Evolutionary conservation across 2,329 filamentous ascomycete genomes (phyloP).

Genomic region (Capronia americana): DNA sequence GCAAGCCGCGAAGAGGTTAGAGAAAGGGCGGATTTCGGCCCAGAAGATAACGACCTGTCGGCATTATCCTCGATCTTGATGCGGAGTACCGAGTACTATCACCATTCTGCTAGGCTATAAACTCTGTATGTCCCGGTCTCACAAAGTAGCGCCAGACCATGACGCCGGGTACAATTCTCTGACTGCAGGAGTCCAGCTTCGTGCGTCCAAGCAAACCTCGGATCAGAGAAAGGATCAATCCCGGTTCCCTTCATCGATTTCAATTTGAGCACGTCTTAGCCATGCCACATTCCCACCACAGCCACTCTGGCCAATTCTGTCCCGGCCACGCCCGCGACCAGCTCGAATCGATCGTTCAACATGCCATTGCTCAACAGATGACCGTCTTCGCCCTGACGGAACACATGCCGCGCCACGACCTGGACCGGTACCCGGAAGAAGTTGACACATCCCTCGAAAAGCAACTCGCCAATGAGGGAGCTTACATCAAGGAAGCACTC

Average conservation of each 20-base stretch:
- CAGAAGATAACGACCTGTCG: neutral
- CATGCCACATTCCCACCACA: constrained; percentile 98
- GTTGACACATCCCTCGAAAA: constrained; percentile 50
- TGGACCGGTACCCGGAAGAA: constrained; percentile 93
- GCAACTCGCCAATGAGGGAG: constrained; percentile 57
- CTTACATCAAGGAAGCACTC: constrained; percentile 77
- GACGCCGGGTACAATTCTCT: neutral
- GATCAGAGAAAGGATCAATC: neutral
- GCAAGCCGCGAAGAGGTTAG: too few species aligned
- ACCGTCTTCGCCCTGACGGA: constrained; percentile 87
- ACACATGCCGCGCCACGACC: constrained; percentile 83
- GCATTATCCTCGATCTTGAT: neutral
- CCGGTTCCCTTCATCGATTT: neutral
- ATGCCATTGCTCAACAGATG: constrained; percentile 79
- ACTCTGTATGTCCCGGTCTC: neutral
- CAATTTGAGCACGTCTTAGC: neutral
- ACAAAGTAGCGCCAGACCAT: neutral
- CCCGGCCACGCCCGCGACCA: constrained; percentile 83
- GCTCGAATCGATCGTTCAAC: constrained; percentile 81
- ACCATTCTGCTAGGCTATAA: neutral
- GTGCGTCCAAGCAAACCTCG: neutral
- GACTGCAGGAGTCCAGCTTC: neutral
- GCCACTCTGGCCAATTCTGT: constrained; percentile 97
- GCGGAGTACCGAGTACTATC: too few species aligned
- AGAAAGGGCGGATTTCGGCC: neutral